Base-by-base conservation (phyloP, 306 rosid species). In the Sphenostylis stenocarpa region DNA sequence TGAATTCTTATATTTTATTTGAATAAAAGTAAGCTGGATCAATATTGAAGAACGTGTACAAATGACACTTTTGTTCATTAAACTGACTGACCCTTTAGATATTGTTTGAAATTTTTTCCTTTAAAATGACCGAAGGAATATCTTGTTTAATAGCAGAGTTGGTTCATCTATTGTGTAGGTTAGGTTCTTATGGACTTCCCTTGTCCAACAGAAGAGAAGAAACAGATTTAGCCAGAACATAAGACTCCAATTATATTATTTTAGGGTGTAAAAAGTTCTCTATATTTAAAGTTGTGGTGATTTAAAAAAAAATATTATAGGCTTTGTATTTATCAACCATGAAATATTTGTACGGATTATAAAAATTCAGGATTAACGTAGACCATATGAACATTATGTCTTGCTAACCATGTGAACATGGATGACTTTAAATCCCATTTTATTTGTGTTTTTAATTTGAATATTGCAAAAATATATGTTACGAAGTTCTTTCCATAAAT, bases 401-500 rank as follows among this genome's bases (percentile, higher is more conserved):
- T 34, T 61, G 77, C 20, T 52, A 33, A 79, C 14, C 5, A 6
- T 79, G 44, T 38, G 77, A 48, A 70, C 44, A 34, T 14, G 53
- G 36, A 49, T 49, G 56, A 2, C 16, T 61, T n/a, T 38, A 21
- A 17, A 55, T 39, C 58, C 47, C 39, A 15, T 60, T 69, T 45
- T 57, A 2, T 17, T 19, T 28, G 43, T 21, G 26, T 16, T 70
- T 45, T 12, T 23, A 51, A 19, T 17, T 10, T 17, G 56, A 49
- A 49, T 19, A 48, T 56, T 78, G 45, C 38, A 43, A 10, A 16
- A 5, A 16, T 38, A 38, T 36, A 26, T 12, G 41, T 17, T n/a
- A n/a, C 41, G 14, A 41, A 53, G 63, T 41, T 26, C 60, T 72
- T 39, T 34, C 78, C 41, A 31, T 38, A 38, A 53, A 78, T 72